These are phyloP conservation scores for Annulohypoxylon bovei DNA, from an alignment of 495 filamentous ascomycete species.

Conservation along the genomic window DNA sequence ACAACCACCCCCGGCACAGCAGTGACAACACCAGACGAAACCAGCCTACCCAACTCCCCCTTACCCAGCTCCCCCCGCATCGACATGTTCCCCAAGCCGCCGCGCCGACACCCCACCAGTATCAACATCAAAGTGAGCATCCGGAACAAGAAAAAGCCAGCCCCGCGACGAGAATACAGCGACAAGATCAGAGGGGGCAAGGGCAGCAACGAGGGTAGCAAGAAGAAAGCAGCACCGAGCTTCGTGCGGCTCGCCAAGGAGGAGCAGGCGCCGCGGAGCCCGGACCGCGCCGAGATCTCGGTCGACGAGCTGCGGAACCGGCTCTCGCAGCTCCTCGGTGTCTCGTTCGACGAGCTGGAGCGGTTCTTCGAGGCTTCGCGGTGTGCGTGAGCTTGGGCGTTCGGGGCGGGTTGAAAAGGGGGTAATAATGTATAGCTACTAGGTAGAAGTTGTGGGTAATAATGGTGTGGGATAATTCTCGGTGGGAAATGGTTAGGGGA, in stretches of 20 bases:
- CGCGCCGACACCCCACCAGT: constrained; percentile 1
- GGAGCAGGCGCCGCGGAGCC: constrained; percentile 4
- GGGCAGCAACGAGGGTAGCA: not conserved
- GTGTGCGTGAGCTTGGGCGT: constrained; percentile 17
- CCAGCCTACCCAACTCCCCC: not conserved
- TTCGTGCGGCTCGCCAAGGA: constrained; percentile 10
- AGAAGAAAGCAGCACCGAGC: constrained; percentile 5
- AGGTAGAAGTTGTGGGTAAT: not conserved
- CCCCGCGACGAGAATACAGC: not conserved
- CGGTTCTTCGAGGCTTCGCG: constrained; percentile 35
- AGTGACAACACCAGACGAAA: not conserved
- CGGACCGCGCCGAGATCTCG: constrained; percentile 39
- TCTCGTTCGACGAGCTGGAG: constrained; percentile 43
- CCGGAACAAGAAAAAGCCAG: not conserved
- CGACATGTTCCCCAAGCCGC: constrained; percentile 34
- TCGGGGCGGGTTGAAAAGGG: not conserved
- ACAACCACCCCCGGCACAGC: not conserved
- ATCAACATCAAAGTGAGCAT: not conserved
- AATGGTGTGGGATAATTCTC: not conserved
- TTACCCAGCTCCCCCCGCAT: not conserved
- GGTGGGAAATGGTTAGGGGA: not conserved
- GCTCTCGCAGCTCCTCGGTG: constrained; percentile 40
- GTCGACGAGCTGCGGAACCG: constrained; percentile 42
- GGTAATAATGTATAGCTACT: not conserved
- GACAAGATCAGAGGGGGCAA: not conserved